Percentiles rank a stretch among this genome's conserved stretches.
Conservation (phyloP, 176 grass and related monocot genomes). For the Juncus inflexus region DNA sequence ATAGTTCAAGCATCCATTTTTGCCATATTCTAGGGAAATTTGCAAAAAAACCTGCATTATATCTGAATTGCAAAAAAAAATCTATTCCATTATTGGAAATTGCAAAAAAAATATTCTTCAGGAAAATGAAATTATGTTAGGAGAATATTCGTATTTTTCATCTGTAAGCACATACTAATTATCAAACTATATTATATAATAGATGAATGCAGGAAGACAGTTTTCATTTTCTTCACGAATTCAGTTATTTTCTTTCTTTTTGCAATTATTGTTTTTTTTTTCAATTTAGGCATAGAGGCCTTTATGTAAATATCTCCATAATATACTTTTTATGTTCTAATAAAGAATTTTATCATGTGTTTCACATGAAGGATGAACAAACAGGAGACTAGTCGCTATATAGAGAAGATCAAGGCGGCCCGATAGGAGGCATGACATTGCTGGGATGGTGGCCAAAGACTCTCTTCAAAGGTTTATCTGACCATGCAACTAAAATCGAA, state of each 20-base stretch:
- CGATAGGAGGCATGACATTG: conserved; percentile 12
- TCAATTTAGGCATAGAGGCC: not conserved
- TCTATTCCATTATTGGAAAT: no score
- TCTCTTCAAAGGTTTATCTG: conserved; percentile 19
- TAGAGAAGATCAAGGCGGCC: conserved; percentile 9
- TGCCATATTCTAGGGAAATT: not conserved
- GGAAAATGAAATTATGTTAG: no score
- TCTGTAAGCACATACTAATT: no score
- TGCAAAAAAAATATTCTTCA: no score
- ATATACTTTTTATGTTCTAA: no score
- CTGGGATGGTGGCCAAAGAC: conserved; percentile 21
- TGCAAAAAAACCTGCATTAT: not conserved
- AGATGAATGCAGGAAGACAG: no score
- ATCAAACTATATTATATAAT: no score
- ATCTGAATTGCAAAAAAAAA: no score
- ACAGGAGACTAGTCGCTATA: conserved; percentile 42
- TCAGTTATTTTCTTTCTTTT: no score
- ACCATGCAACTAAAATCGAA: not conserved
- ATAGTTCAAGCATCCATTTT: no score
- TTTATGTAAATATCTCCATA: not conserved
- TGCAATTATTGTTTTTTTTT: not conserved
- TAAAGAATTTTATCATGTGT: not conserved
- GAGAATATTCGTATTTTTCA: no score
- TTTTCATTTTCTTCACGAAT: no score
- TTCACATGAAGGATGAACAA: conserved; percentile 27